Base-by-base conservation (phyloP, 75 land plant genomes). In the Chamaecyparis obtusa region DNA sequence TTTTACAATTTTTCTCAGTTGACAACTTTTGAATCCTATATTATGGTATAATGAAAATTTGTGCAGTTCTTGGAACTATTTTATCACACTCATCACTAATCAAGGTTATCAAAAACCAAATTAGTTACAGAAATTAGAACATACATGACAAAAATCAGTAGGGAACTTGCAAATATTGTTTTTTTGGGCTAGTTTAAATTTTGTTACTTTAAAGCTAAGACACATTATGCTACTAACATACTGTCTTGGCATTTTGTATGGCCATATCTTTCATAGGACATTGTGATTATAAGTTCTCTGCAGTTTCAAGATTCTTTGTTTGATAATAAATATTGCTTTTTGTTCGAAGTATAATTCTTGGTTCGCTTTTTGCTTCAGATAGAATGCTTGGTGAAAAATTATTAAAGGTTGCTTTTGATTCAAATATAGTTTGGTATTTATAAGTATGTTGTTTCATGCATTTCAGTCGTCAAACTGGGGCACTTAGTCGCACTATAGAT, bases 381-480 rank as follows among this genome's bases (percentile, higher is more conserved):
- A 37, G 39, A 37, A 33, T 77, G 44, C 69, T 77, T 77, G 43
- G 16, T 39, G 15, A 19, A 17, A 17, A 77, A 36, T 21, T 77
- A 77, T 17, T 77, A 17, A 35, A 36, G 39, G 37, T 77, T 77
- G 44, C 43, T 37, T 39, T 8, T 5, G 80, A 39, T 39, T 39
- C 39, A 21, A 77, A 77, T 19, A 77, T 77, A 17, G 9, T 77
- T 17, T 77, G 80, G 17, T 39, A 77, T 37, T 6, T 37, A 77
- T 77, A 39, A 21, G 1, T 77, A 19, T 37, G 1, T 16, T 37
- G 19, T 17, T 44, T 77, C 24, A 17, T 77, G 44, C 44, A 39
- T 77, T 39, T 44, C 89, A 98, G 99, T 83, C 99, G 99, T 54
- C 97, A 98, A 88, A 98, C 99, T 35, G 99, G 99, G 86, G 98